Evolutionary conservation across 148 eudicot genomes (phyloP), one percentile per base, ranked within the genome.

Genomic region (Euryodendron excelsum): DNA sequence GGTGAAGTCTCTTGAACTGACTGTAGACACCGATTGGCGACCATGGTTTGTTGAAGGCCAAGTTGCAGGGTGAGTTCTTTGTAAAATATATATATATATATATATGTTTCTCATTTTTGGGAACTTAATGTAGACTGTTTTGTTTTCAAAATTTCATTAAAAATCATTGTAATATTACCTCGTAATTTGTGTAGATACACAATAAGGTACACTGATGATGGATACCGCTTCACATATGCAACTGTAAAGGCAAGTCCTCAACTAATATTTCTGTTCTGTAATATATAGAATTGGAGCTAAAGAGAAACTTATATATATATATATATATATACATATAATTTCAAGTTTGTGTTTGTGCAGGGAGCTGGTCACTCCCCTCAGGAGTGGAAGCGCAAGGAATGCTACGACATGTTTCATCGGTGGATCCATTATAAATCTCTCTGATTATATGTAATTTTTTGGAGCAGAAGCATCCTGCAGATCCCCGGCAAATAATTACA

Each of bases 281-380:
- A 44, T 44, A 11, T 44, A 1, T 1, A 1, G 1, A 44, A 5
- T 44, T 44, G 9, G 11, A 6, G 47, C 1, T 6, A 6, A 44
- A 5, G 9, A 5, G 5, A 44, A 21, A 47, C 21, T 47, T 20
- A 55, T 31, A 23, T 34, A 34, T 74, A 30, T 33, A 5, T 36
- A n/a, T 21, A 10, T 73, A 70, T 70, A 14, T 39, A 13, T 18
- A 39, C 12, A 0, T 52, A 8, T 5, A 23, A 11, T 60, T 27
- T 60, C 47, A 5, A 11, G 47, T 14, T 15, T 66, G 48, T 17
- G 20, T 66, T 3, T 34, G 9, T 39, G 25, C 45, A 77, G 80
- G 80, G 80, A 55, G 80, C 80, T 34, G 80, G 80, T 34, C 80
- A 78, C 41, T 78, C 80, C 30, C 80, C 80, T 39, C 80, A 36